These are phyloP conservation scores for Grigorovia jiainica DNA, from an alignment of 805 yeast species.

Conservation along the genomic window DNA sequence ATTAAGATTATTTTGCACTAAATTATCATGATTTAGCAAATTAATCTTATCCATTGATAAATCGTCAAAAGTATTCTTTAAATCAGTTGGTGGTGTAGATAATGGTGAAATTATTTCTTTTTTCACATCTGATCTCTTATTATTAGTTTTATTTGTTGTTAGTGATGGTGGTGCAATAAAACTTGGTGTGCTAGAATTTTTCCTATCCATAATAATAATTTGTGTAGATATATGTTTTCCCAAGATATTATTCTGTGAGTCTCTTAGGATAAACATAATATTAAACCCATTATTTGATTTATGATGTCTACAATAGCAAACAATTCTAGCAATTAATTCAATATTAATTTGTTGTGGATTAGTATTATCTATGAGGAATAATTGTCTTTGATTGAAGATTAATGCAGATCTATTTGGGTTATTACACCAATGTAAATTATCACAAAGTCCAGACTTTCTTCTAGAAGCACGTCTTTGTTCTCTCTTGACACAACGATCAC, in stretches of 20 bases:
- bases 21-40: too few species aligned
- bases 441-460: constrained; percentile 72
- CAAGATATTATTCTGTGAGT: constrained; percentile 50
- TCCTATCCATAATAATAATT: constrained; percentile 90
- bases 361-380: constrained; percentile 76
- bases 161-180: neutral
- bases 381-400: constrained; percentile 84
- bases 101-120: neutral
- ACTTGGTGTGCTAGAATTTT: constrained; percentile 19
- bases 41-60: neutral
- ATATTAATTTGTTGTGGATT: constrained; percentile 21
- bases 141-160: neutral
- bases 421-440: constrained; percentile 69
- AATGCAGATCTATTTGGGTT: constrained; percentile 70
- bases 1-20: too few species aligned
- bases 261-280: constrained; percentile 56
- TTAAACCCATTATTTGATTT: constrained; percentile 79
- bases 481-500: constrained; percentile 81
- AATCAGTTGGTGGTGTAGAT: neutral
- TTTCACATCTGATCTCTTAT: neutral
- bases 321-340: constrained; percentile 62
- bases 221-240: constrained; percentile 66
- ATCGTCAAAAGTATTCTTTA: neutral
- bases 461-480: constrained; percentile 92
- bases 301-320: constrained; percentile 95